Evolutionary conservation across 2,329 filamentous ascomycete genomes (phyloP).

Genomic region (Colletotrichum navitas): DNA sequence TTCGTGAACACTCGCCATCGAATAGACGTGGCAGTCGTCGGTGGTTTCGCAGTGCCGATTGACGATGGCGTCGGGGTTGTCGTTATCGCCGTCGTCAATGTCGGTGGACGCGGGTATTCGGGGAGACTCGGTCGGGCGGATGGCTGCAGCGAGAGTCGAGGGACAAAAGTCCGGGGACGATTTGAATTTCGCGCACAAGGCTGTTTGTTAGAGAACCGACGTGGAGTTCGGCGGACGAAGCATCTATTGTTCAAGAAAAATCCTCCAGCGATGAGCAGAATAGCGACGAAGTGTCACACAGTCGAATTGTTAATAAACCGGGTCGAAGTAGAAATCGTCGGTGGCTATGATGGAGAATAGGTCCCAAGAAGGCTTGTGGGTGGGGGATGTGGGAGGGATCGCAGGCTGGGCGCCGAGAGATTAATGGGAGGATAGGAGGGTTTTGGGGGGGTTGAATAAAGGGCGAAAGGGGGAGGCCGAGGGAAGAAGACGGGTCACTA

Average conservation of each 20-base stretch:
- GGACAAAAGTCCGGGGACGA: conserved; percentile 32
- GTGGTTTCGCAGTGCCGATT: conserved; percentile 21
- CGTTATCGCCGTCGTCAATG: conserved; percentile 9
- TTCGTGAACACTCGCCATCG: conserved; percentile 52
- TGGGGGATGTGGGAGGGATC: conserved; percentile 44
- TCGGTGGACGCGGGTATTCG: conserved; percentile 29
- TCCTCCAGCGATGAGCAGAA: conserved; percentile 7
- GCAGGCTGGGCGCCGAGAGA: conserved; percentile 45
- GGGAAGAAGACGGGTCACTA: conserved; percentile 27
- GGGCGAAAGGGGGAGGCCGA: conserved; percentile 33
- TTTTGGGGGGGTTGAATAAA: conserved; percentile 17
- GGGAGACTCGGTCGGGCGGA: conserved; percentile 38
- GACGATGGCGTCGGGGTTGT: conserved; percentile 17
- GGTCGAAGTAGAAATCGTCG: conserved; percentile 28
- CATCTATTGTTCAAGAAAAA: conserved; percentile 17
- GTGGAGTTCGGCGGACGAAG: conserved; percentile 22
- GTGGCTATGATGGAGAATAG: conserved; percentile 32
- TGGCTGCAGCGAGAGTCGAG: conserved; percentile 36
- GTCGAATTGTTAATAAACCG: conserved; percentile 32
- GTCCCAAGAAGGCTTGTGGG: conserved; percentile 40
- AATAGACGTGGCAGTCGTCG: conserved; percentile 43
- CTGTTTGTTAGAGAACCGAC: conserved; percentile 10
- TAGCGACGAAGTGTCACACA: conserved; percentile 12
- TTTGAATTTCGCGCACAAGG: conserved; percentile 13
- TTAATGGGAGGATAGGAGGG: conserved; percentile 29